Evolutionary conservation across 2,329 filamentous ascomycete genomes (phyloP), one percentile per base, ranked within the genome.

Genomic region (Decorospora gaudefroyi): DNA sequence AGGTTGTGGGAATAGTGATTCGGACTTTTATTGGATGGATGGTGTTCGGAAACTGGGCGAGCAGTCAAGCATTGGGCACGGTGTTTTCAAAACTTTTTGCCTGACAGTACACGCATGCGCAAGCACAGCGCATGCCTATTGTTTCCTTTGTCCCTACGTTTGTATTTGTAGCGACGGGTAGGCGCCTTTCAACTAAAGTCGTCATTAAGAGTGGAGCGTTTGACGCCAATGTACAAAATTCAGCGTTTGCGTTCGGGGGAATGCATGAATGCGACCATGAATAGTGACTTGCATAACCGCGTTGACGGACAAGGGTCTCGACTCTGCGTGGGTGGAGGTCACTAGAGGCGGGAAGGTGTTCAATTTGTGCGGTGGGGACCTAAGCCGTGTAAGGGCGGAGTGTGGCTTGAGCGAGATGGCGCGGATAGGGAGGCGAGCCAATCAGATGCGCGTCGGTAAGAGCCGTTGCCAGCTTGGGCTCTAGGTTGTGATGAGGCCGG

Each of bases 51-150:
- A 42, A 22, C 11, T 16, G 36, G 42, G 45, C 29, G 17, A 33
- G 35, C 31, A 33, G 4, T 27, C 35, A 46, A 55, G 57, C 58
- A 62, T 59, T 48, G 53, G 55, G 47, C 46, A 61, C 33, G 60
- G 60, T 57, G 59, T 63, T 62, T n/a, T 57, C 32, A 41, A 47
- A 46, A 60, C 39, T 34, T 57, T 37, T 50, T 27, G 31, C 32
- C 29, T 28, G n/a, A n/a, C n/a, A n/a, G n/a, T n/a, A n/a, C n/a
- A n/a, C n/a, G n/a, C n/a, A n/a, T n/a, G n/a, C n/a, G 23, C 32
- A 31, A 27, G 31, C 26, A 32, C 21, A 28, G 21, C 8, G 44
- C n/a, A 11, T 33, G n/a, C n/a, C n/a, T n/a, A n/a, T 42, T 40
- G 9, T 43, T 32, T 18, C 30, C 32, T 42, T 29, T 10, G 16